Evolutionary conservation across 2,329 filamentous ascomycete genomes (phyloP), one percentile per base, ranked within the genome.

Genomic region (Trichoderma sp.): DNA sequence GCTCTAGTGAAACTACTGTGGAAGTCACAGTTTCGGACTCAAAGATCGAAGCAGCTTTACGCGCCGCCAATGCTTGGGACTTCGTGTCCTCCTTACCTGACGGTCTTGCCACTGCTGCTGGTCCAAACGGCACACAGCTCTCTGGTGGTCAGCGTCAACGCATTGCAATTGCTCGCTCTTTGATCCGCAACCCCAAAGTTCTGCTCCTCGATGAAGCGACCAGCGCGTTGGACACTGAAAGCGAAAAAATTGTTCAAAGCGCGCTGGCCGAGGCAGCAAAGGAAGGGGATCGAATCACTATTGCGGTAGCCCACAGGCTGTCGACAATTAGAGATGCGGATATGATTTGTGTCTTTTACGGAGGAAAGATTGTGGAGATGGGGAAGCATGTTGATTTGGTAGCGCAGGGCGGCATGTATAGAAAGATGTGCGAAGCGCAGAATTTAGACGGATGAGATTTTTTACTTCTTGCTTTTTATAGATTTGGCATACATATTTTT

Each of bases 161-260:
- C 20, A 75, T 75, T 28, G 71, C 74, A 17, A 75, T 75, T 53
- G 74, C 74, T 6, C 62, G 74, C 11, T 65, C 74, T 4, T 43
- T 75, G 15, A 89, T 98, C 76, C 97, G 97, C 81, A 89, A 97
- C 73, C 95, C 95, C 0, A 93, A 97, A 80, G 97, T 98, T 73
- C 85, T 98, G 47, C 95, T 98, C 72, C 88, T 98, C 1, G 95
- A 98, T 79, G 95, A 98, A 85, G 92, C 95, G 15, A 98, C 95
- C 0, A 96, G 93, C 9, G 95, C 95, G 0, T 87, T 98, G 13
- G 95, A 98, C 79, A 94, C 95, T n/a, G 95, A 97, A 81, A 96
- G 92, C 0, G 95, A 98, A 81, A 97, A 94, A 1, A 88, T 97
- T 2, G 95, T 98, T 73, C 97, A 98, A 80, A 89, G 91, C 75